Evolutionary conservation across 805 yeast species (phyloP).

Genomic region (Tetrapisispora namnaoensis): DNA sequence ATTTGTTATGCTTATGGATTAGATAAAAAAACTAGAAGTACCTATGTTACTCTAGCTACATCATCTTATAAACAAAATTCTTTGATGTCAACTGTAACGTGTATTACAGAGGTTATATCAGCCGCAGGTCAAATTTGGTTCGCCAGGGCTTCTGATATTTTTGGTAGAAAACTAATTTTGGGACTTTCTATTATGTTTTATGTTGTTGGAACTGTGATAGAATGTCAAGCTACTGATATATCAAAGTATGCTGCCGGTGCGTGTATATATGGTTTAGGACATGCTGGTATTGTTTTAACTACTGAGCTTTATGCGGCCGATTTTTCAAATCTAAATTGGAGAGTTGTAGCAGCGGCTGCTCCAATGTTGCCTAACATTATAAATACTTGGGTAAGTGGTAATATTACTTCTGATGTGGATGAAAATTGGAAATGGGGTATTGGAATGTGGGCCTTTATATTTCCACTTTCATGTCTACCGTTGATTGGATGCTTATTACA

Average conservation of each 20-base stretch:
- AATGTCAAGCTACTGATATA: slow-evolving; percentile 43
- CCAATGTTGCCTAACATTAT: slow-evolving; percentile 62
- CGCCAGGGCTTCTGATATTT: slow-evolving; percentile 47
- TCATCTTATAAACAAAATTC: slow-evolving; percentile 42
- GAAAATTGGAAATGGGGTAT: slow-evolving; percentile 43
- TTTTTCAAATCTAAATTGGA: slow-evolving; percentile 54
- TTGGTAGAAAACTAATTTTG: slow-evolving; percentile 43
- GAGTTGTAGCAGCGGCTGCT: slow-evolving; percentile 48
- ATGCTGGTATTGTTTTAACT: slow-evolving; percentile 46
- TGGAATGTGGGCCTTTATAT: slow-evolving; percentile 52
- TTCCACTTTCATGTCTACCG: slow-evolving; percentile 44
- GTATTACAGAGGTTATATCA: slow-evolving; percentile 43
- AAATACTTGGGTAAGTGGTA: slow-evolving; percentile 62
- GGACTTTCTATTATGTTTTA: slow-evolving; percentile 38
- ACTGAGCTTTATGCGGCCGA: slow-evolving; percentile 51
- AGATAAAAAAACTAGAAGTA: slow-evolving; percentile 41
- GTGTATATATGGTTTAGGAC: slow-evolving; percentile 38
- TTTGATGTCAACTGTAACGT: slow-evolving; percentile 41
- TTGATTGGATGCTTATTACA: slow-evolving; percentile 36
- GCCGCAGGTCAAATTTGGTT: slow-evolving; percentile 50
- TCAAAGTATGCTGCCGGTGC: slow-evolving; percentile 48
- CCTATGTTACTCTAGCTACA: slow-evolving; percentile 40
- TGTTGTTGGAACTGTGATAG: slow-evolving; percentile 44
- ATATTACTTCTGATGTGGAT: slow-evolving; percentile 34
- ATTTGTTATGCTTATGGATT: slow-evolving; percentile 52